A percentile compares a stretch with the other conserved stretches of the same genome.
Conservation (phyloP, 345 rosid genomes). For the Geranium rotundifolium region DNA sequence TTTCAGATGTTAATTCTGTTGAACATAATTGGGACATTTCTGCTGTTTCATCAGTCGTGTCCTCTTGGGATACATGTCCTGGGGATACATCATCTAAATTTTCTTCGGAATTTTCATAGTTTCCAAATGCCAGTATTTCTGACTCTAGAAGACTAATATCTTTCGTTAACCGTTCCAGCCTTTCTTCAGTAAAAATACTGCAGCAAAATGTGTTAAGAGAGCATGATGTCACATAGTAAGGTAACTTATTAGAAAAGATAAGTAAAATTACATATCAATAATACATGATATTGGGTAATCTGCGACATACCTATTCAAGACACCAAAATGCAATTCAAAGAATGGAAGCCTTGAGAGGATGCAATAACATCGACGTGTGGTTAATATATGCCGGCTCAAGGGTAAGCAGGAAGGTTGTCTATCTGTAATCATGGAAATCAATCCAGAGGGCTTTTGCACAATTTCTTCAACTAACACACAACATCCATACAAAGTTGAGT, state of each 20-base stretch:
- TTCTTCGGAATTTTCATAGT: conserved; percentile 12
- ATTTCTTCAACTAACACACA: conserved; percentile 81
- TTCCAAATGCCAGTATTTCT: background rate
- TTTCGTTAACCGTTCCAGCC: conserved; percentile 72
- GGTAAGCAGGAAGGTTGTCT: conserved; percentile 47
- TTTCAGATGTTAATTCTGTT: conserved; percentile 26
- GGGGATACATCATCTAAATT: conserved; percentile 16
- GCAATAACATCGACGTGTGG: conserved; percentile 93
- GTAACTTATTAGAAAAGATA: background rate
- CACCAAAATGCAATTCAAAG: conserved; percentile 86
- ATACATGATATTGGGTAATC: too few relatives aligned
- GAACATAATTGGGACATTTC: conserved; percentile 23
- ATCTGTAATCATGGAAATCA: conserved; percentile 69
- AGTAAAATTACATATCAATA: too few relatives aligned
- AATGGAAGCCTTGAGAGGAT: conserved; percentile 89
- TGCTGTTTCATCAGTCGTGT: conserved; percentile 13
- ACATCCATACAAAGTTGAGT: conserved; percentile 88
- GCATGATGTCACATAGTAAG: background rate
- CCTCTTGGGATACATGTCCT: conserved; percentile 20
- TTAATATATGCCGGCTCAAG: conserved; percentile 59
- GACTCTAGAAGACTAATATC: conserved; percentile 15
- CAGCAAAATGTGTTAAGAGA: conserved; percentile 8
- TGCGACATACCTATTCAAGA: conserved; percentile 46
- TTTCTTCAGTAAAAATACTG: conserved; percentile 84
- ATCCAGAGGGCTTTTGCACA: conserved; percentile 84